phyloP scores from a whole-genome alignment of 495 filamentous ascomycete species.

The Aspergillus coremiiformis region DNA sequence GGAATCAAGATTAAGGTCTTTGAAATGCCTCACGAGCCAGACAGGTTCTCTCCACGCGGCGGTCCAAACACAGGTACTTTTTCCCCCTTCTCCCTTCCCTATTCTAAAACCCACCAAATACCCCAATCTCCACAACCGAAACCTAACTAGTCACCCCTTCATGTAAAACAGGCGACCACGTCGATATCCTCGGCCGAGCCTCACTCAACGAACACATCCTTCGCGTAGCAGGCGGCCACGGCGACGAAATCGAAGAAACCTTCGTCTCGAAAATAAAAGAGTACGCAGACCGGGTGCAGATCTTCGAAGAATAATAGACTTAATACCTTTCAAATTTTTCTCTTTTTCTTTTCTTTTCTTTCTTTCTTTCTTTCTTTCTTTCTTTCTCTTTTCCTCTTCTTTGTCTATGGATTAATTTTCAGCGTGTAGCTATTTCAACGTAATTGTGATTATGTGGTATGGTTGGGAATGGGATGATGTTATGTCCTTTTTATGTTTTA shows the following conservation, averaged over 20 bases:
- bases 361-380: background rate
- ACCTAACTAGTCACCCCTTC: too few species aligned
- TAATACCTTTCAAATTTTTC: background rate
- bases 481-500: background rate
- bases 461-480: background rate
- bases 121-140: too few species aligned
- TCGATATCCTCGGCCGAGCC: constrained; percentile 86
- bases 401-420: background rate
- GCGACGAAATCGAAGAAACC: constrained; percentile 68
- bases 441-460: background rate
- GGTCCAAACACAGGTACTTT: constrained; percentile 78
- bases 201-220: constrained; percentile 88
- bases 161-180: constrained; percentile 80
- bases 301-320: constrained; percentile 50
- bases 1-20: constrained; percentile 71
- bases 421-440: background rate
- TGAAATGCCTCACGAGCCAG: constrained; percentile 96
- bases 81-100: background rate
- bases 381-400: background rate
- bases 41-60: constrained; percentile 81
- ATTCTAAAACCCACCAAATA: background rate
- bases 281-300: constrained; percentile 72
- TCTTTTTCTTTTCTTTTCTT: background rate
- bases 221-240: constrained; percentile 79
- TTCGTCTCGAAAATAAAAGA: constrained; percentile 71